Evolutionary conservation across 495 filamentous ascomycete species (phyloP).

Genomic region (Penicillium samsonianum): DNA sequence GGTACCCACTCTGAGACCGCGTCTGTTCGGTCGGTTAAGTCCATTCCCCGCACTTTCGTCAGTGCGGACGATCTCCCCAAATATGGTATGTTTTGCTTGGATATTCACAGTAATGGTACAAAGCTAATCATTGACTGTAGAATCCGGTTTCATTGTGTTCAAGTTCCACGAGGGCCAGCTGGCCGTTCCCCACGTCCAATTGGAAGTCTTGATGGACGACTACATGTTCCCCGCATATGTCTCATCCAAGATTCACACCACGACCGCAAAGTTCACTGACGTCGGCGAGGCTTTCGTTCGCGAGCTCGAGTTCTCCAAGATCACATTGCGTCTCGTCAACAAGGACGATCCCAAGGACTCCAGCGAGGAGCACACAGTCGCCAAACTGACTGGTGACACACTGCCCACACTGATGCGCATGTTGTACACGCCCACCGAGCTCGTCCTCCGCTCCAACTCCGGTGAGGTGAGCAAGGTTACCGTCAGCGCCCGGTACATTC

Average conservation of each 20-base stretch:
- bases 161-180: constrained; percentile 87
- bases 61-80: constrained; percentile 74
- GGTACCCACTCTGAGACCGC: constrained; percentile 40
- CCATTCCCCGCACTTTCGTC: constrained; percentile 74
- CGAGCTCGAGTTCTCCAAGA: constrained; percentile 90
- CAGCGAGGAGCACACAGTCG: constrained; percentile 68
- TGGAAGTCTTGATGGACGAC: constrained; percentile 94
- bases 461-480: constrained; percentile 79
- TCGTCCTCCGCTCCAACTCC: constrained; percentile 72
- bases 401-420: constrained; percentile 83
- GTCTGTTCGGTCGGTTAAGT: constrained; percentile 47
- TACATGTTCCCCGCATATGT: constrained; percentile 86
- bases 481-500: constrained; percentile 91
- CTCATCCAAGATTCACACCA: constrained; percentile 70
- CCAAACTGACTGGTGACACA: constrained; percentile 82
- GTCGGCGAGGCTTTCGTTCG: constrained; percentile 93
- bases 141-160: constrained; percentile 93
- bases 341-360: constrained; percentile 73
- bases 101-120: neutral
- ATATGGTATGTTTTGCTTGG: constrained; percentile 56
- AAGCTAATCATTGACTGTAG: constrained; percentile 45
- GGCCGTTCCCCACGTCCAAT: constrained; percentile 68
- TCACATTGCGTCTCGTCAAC: constrained; percentile 82
- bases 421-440: constrained; percentile 83
- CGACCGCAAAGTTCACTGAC: constrained; percentile 73